phyloP scores from a whole-genome alignment of 306 rosid genomes.

The Geum urbanum region DNA sequence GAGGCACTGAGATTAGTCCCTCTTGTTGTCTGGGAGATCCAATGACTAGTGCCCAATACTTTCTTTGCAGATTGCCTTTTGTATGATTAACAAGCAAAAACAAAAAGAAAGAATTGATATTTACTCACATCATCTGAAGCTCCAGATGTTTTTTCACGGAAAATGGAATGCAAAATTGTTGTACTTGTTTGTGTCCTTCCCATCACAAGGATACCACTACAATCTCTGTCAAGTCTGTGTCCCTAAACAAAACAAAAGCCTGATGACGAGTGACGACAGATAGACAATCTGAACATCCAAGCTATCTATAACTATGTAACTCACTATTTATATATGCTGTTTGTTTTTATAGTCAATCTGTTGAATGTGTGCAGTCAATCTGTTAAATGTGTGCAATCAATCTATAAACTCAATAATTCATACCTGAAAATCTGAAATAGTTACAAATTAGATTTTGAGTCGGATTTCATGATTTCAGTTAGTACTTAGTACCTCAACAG shows the following conservation, averaged over 20 bases:
- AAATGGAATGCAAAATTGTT: conserved; percentile 69
- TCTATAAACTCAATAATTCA: no score
- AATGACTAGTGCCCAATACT: conserved; percentile 83
- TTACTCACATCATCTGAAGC: conserved; percentile 59
- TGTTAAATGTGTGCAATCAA: no score
- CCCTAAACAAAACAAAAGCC: conserved; percentile 37
- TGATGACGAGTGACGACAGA: not conserved
- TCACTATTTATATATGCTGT: no score
- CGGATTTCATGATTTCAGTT: no score
- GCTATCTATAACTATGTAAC: not conserved
- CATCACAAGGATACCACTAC: conserved; percentile 85
- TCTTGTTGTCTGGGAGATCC: conserved; percentile 70
- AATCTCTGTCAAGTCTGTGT: conserved; percentile 85
- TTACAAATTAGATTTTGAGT: no score
- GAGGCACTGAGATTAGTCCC: conserved; percentile 69
- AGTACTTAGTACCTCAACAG: no score
- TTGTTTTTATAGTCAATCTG: no score
- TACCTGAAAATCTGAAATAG: no score
- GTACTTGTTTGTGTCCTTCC: conserved; percentile 82
- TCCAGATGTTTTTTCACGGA: conserved; percentile 70
- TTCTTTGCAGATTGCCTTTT: conserved; percentile 57
- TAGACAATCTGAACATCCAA: conserved; percentile 14
- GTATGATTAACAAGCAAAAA: conserved; percentile 20
- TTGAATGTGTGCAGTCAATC: no score
- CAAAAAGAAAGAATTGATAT: conserved; percentile 10